Base-by-base conservation (phyloP, 1,284 basidiomycete species). In the Fomitopsis palustris region DNA sequence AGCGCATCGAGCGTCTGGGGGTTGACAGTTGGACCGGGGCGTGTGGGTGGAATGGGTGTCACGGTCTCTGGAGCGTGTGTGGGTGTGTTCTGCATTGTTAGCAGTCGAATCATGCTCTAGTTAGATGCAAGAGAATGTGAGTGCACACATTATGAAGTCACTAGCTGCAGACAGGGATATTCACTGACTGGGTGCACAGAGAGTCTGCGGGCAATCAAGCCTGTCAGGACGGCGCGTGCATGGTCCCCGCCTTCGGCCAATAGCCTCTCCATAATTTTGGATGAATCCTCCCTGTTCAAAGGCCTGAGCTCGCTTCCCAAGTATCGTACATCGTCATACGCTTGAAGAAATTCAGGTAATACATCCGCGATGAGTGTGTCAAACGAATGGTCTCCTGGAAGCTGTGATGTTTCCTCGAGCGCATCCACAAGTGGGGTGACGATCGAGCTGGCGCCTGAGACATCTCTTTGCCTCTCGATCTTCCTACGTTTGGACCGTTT, bases 1-100 rank as follows among this genome's bases (percentile, higher is more conserved):
- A 92, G 77, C 0, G 79, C 81, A 42, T 84, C 75, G 39, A 88
- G 65, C 19, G 84, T 79, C 37, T 78, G 72, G 0, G 71, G 69
- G 54, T 80, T 78, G n/a, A 69, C 68, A 2, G 70, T 45, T 3
- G 69, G 60, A 8, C 47, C 21, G 4, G 54, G 16, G 16, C 54
- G 61, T 9, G 65, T 41, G 1, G 62, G 37, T 1, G 61, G 61
- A 1, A 74, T 53, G 9, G 68, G 63, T 0, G 63, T 66, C 33
- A 69, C 59, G 21, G 64, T 57, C 8, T 39, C 54, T 1, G 55
- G 39, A 14, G 54, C 33, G 35, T 62, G 42, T 2, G 58, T 8
- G 58, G 43, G 1, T 6, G 53, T 27, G 2, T 38, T 54, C n/a
- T 59, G 53, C 7, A 71, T 62, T 9, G 69, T 14, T 1, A 61